A percentile compares a stretch with the other conserved stretches of the same genome.
Conservation (phyloP, 257 asterid species). For the Jacaranda mimosifolia region DNA sequence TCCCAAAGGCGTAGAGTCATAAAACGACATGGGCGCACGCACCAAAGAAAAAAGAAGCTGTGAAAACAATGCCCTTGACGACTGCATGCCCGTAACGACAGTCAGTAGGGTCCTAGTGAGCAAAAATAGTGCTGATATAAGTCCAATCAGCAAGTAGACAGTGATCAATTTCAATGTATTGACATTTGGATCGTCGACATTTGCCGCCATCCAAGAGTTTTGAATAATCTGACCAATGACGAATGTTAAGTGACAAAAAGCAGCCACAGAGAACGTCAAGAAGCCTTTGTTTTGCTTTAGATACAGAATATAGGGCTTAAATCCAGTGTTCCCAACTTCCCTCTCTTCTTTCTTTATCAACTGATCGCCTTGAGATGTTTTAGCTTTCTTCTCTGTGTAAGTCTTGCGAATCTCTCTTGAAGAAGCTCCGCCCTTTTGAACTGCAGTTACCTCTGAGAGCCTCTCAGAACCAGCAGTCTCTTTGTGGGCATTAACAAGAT, state of each 20-base stretch:
- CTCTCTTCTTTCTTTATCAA: constrained; percentile 90
- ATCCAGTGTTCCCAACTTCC: constrained; percentile 88
- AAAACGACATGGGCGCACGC: constrained; percentile 97
- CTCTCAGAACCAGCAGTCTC: constrained; percentile 65
- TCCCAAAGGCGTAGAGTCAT: constrained; percentile 95
- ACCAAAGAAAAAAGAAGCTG: constrained; percentile 72
- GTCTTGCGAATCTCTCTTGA: constrained; percentile 53
- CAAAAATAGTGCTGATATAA: constrained; percentile 54
- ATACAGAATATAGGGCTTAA: constrained; percentile 78
- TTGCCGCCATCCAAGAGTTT: constrained; percentile 97
- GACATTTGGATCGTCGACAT: constrained; percentile 67
- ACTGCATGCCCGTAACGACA: constrained; percentile 70
- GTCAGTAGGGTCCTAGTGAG: constrained; percentile 63
- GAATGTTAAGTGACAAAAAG: constrained; percentile 64
- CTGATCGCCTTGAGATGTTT: constrained; percentile 60
- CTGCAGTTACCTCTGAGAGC: constrained; percentile 39
- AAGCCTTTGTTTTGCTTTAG: constrained; percentile 81
- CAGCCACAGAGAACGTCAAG: constrained; percentile 57
- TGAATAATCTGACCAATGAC: constrained; percentile 67
- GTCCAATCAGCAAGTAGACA: constrained; percentile 78
- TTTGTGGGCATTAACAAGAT: constrained; percentile 76
- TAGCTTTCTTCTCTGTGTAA: constrained; percentile 45
- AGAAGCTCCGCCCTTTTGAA: constrained; percentile 34
- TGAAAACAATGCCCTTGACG: constrained; percentile 78
- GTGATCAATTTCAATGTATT: constrained; percentile 62